Conservation (phyloP, 441 rosid genomes). For the Populus hybrid region DNA sequence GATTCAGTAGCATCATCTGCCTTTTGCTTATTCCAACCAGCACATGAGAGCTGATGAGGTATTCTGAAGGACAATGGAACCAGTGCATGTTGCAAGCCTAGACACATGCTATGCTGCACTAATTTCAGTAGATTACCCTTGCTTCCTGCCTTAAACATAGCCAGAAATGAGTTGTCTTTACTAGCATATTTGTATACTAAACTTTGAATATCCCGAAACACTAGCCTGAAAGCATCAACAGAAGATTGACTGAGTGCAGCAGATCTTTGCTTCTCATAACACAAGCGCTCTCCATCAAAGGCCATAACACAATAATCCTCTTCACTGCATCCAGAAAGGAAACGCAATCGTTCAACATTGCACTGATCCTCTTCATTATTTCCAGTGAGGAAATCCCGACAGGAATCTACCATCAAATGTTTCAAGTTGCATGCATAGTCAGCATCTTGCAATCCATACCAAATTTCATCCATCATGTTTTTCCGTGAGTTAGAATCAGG, state of each 20-base stretch:
- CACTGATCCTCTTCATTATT: conserved; percentile 37
- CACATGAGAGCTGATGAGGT: conserved; percentile 69
- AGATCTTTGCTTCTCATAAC: conserved; percentile 75
- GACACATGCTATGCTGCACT: conserved; percentile 89
- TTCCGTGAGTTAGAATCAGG: conserved; percentile 45
- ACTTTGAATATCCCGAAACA: conserved; percentile 75
- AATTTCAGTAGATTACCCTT: conserved; percentile 83
- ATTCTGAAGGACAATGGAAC: conserved; percentile 80
- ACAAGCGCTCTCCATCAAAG: conserved; percentile 43
- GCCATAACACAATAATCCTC: conserved; percentile 30
- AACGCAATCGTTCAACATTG: conserved; percentile 5
- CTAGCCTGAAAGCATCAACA: conserved; percentile 76
- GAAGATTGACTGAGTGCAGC: conserved; percentile 71
- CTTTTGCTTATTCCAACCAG: conserved; percentile 65
- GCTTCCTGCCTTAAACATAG: conserved; percentile 92
- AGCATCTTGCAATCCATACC: conserved; percentile 69
- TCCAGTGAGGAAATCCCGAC: conserved; percentile 54
- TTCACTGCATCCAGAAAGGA: conserved; percentile 51
- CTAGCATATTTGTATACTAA: conserved; percentile 62
- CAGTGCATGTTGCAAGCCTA: conserved; percentile 82
- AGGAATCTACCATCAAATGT: conserved; percentile 73
- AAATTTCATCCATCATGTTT: conserved; percentile 71
- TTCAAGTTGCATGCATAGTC: conserved; percentile 54
- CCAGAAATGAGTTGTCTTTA: conserved; percentile 63
- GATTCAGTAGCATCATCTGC: conserved; percentile 31